Evolutionary conservation across 305 asterid genomes (phyloP).

Genomic region (Solanum hybrid): DNA sequence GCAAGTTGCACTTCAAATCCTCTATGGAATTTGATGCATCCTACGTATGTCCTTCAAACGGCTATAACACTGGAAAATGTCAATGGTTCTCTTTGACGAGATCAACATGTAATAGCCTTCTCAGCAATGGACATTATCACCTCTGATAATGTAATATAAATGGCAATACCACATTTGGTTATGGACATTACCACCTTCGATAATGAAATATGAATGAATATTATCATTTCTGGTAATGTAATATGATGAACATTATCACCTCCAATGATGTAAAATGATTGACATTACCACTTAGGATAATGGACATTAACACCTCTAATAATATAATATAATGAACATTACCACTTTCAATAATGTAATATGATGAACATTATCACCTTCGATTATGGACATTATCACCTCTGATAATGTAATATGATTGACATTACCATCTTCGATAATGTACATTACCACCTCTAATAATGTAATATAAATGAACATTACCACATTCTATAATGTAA

Average conservation of each 20-base stretch:
- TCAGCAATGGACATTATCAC: not conserved
- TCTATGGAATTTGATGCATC: not conserved
- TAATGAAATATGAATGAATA: not conserved
- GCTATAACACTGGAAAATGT: not conserved
- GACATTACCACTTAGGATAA: not conserved
- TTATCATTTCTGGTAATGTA: not conserved
- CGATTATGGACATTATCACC: not conserved
- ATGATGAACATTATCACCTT: not conserved
- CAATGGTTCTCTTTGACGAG: not conserved
- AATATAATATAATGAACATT: not conserved
- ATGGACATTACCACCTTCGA: not conserved
- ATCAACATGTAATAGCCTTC: not conserved
- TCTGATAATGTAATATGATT: no score
- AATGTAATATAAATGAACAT: not conserved
- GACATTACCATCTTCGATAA: not conserved
- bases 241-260: not conserved
- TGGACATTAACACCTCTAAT: not conserved
- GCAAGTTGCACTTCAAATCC: not conserved
- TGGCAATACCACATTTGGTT: not conserved
- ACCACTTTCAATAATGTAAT: not conserved
- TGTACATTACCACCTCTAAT: not conserved
- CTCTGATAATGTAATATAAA: not conserved
- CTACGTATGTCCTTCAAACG: not conserved
- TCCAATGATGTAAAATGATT: not conserved
- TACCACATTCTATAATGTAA: not conserved